Evolutionary conservation across 2,329 filamentous ascomycete genomes (phyloP), one percentile per base, ranked within the genome.

Genomic region (Fusarium protoensiforme): DNA sequence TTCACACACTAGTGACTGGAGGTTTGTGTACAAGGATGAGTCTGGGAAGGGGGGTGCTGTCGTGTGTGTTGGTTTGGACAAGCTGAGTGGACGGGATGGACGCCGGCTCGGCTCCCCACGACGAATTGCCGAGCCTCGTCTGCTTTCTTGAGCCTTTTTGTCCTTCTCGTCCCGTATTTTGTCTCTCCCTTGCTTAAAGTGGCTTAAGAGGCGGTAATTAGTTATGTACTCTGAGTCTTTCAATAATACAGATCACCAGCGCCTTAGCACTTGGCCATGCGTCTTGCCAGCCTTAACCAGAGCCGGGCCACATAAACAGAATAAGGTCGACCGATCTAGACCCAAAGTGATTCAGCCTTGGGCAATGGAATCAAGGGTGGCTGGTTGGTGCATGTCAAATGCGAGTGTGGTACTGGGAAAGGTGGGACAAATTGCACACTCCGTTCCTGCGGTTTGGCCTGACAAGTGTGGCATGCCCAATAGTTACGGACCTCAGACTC

Each of bases 1-100:
- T 7, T 65, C 63, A 11, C 63, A 65, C 18, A 29, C 63, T 18
- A 36, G n/a, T 22, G 57, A 61, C 14, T 65, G 57, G 57, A 27
- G 54, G 6, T 39, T 65, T 16, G 9, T 61, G 11, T 61, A 65
- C 36, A 39, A 33, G 35, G 36, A 24, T 6, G 31, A 56, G 53
- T 14, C 53, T 22, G 9, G 29, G 24, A 18, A 24, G 33, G 29
- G 18, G 18, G 29, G 27, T 3, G 48, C 29, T n/a, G 48, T 53
- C 22, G 29, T 31, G n/a, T 53, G 48, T 5, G 48, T 53, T 5
- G 48, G 48, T 9, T 33, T 53, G 27, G 48, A 53, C 9, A 53
- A 53, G n/a, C 27, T 53, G 27, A 53, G 27, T 31, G 24, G 29
- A n/a, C 48, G n/a, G 27, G 48, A 53, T 53, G 48, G 48, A 14